Percentiles rank a stretch among this genome's conserved stretches.
Evolutionary conservation across 306 rosid species (phyloP).

Genomic region (Fagus crenata): DNA sequence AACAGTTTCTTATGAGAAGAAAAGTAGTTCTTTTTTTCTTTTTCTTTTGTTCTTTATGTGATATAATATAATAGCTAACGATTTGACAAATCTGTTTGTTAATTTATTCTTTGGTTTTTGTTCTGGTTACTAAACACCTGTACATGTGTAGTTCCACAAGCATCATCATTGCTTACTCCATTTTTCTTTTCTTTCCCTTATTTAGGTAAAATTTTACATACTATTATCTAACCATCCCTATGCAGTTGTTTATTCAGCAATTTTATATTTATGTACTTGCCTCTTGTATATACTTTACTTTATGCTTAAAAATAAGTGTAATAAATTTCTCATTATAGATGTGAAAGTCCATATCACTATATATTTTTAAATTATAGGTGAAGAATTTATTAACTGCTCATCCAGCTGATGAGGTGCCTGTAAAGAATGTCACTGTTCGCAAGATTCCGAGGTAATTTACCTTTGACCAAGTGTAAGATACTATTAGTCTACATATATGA

Average conservation of each 20-base stretch:
- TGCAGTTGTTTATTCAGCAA: slow-evolving; percentile 1
- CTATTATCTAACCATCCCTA: background rate
- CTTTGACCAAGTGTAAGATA: background rate
- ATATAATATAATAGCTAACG: no score
- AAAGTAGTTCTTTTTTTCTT: background rate
- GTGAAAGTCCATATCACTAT: background rate
- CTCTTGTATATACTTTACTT: background rate
- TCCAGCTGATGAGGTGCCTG: slow-evolving; percentile 71
- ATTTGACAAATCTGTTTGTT: no score
- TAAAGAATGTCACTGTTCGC: slow-evolving; percentile 85
- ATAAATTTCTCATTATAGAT: background rate
- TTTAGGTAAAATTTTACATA: no score
- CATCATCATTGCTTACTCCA: background rate
- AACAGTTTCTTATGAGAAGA: background rate
- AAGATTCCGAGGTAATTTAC: slow-evolving; percentile 74
- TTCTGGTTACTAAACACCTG: no score
- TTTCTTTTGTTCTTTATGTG: background rate
- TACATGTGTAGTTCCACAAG: background rate
- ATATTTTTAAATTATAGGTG: slow-evolving; percentile 43
- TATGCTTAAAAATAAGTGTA: background rate
- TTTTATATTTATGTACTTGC: no score
- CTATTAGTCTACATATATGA: background rate
- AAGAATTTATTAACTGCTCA: slow-evolving; percentile 78
- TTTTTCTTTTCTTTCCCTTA: background rate
- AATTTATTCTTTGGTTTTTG: no score